Base-by-base conservation (phyloP, 257 asterid genomes). In the Gynochthodes officinalis region DNA sequence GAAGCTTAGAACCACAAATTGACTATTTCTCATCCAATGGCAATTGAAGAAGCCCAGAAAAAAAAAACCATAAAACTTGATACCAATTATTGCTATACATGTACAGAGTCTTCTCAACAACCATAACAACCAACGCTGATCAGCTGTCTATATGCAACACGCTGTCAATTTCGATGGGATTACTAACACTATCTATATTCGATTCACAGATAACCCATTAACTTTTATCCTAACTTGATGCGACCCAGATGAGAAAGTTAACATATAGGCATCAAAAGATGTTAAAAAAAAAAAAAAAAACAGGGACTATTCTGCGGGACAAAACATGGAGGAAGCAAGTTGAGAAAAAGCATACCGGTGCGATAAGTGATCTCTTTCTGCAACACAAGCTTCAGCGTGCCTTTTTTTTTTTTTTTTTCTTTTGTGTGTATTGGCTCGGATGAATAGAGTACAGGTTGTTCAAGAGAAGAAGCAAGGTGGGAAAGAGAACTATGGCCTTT, bases 61-160 rank as follows among this genome's bases (percentile, higher is more conserved):
- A 28, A 3, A 44, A 21, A 52, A 63, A 73, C 23, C 64, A 37
- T 25, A 44, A 75, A 69, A 50, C 52, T 32, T 23, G 49, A 44
- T 37, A 32, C 52, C 33, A 18, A 23, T 18, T 43, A 16, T 25
- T 23, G n/a, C 28, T 8, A 1, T 43, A 53, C 28, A 21, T 23
- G 7, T 25, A 23, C 60, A 4, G 30, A 53, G 7, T 53, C 32
- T 21, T 53, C 60, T 53, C 60, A 23, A 30, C 60, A 53, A 53
- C 60, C 60, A 53, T 23, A 53, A n/a, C 60, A 21, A 53, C 60
- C 60, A 53, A 53, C 30, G 60, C 28, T 21, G 30, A 53, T 46
- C 28, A 53, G 30, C 30, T 23, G 30, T 53, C 30, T 53, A 50
- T 53, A 53, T 9, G 30, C 30, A 14, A 53, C 60, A 7, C n/a